Evolutionary conservation across 371 early-diverging fungal genomes (phyloP), one percentile per base, ranked within the genome.

Genomic region (Lichtheimia hyalospora): DNA sequence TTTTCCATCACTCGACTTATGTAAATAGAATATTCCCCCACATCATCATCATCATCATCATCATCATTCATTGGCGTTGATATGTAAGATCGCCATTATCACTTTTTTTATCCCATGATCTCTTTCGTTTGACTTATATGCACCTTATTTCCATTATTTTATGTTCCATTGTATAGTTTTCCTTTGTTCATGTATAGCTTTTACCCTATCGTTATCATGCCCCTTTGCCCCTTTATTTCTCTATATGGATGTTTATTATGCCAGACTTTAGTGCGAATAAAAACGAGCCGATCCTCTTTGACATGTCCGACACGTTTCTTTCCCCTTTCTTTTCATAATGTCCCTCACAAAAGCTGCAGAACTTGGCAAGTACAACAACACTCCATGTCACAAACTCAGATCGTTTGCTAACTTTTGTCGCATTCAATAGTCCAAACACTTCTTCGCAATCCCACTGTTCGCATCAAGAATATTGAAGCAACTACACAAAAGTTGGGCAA

Each of bases 401-500:
- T 34, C 10, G 34, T 8, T 34, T 6, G 8, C 8, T 34, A 8
- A 34, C 10, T 6, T 8, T 8, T 13, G 14, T 12, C 52, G 13
- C n/a, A 52, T 34, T 28, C 40, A 54, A 28, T 63, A 79, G 80
- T 74, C 1, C 69, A 73, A 42, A 34, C 43, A 15, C 50, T 81
- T 1, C 61, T 81, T 18, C 62, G 49, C 20, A 71, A 66, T 39
- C 71, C 76, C 0, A 72, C 78, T 13, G 66, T 81, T 13, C 67
- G 72, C 27, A 77, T 81, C 52, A 54, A 67, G 13, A 72, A 75
- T 44, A 25, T 66, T 5, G 56, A 70, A 12, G 52, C 28, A 1
- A 67, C 70, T 1, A 69, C 54, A 4, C 54, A 61, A 16, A 89
- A 87, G 54, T 43, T 87, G 8, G 56, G 58, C 5, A 75, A 74